phyloP scores from a whole-genome alignment of 169 alveolate genomes.

The Eimeria praecox region DNA sequence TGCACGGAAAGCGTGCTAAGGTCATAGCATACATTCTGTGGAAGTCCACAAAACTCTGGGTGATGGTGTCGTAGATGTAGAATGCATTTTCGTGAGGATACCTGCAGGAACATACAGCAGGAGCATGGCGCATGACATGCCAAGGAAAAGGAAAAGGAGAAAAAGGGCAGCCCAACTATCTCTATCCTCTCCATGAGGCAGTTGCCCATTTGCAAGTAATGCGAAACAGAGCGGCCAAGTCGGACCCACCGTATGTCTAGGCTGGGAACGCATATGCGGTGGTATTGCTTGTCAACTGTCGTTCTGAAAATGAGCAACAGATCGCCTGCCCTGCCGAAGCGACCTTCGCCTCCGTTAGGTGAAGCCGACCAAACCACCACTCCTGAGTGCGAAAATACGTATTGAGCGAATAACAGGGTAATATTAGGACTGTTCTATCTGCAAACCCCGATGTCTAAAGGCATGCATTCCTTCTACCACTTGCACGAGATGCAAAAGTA shows the following conservation, averaged over 20 bases:
- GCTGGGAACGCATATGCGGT: slow-evolving; percentile 73
- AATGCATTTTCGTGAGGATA: slow-evolving; percentile 70
- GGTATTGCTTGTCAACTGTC: slow-evolving; percentile 41
- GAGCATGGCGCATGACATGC: neutral
- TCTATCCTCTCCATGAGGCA: neutral
- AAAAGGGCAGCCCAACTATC: neutral
- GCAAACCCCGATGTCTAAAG: neutral
- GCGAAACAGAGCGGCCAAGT: neutral
- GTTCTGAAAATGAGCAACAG: slow-evolving; percentile 51
- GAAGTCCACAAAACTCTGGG: slow-evolving; percentile 64
- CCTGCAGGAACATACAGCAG: neutral
- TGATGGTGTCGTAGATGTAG: slow-evolving; percentile 59
- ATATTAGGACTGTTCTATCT: neutral
- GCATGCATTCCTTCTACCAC: neutral
- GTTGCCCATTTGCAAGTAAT: neutral
- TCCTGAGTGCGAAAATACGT: slow-evolving; percentile 1
- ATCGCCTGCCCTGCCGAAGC: slow-evolving; percentile 73
- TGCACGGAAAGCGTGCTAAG: neutral
- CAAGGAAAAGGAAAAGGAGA: neutral
- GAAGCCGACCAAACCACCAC: slow-evolving; percentile 71
- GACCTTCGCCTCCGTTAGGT: slow-evolving; percentile 8
- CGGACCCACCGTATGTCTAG: slow-evolving; percentile 65
- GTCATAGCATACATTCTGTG: slow-evolving; percentile 13
- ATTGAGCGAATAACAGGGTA: neutral
- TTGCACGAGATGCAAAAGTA: neutral